These are phyloP conservation scores for Cokeromyces recurvatus DNA, from an alignment of 371 early-diverging fungal genomes.

Conservation along the genomic window DNA sequence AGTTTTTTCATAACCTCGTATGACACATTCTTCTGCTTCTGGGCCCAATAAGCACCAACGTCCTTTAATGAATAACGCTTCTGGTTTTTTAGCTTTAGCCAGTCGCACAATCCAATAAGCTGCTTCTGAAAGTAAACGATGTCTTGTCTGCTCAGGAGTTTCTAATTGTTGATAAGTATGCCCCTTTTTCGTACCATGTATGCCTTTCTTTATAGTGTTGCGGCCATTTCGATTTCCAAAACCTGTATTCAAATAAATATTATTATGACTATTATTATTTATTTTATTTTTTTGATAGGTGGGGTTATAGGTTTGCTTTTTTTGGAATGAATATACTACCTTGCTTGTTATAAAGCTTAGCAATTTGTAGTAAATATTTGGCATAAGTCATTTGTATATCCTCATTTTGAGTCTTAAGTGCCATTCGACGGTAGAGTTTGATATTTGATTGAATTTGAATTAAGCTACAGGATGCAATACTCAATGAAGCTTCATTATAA, in stretches of 20 bases:
- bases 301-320: not conserved
- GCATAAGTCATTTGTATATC: conserved; percentile 69
- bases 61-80: conserved; percentile 68
- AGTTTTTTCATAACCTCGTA: conserved; percentile 9
- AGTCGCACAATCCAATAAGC: conserved; percentile 71
- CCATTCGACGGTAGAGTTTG: conserved; percentile 69
- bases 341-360: conserved; percentile 13
- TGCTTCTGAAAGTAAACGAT: conserved; percentile 48
- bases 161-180: not conserved
- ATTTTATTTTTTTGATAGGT: too few species aligned
- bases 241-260: too few species aligned
- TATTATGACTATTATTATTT: too few species aligned
- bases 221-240: not conserved
- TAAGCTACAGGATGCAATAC: conserved; percentile 43
- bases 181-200: not conserved
- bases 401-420: conserved; percentile 65
- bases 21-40: conserved; percentile 31
- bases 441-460: conserved; percentile 34
- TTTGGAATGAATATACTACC: not conserved
- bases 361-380: conserved; percentile 60
- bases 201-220: not conserved
- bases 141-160: conserved; percentile 16
- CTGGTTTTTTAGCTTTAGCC: conserved; percentile 61
- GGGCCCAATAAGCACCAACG: conserved; percentile 60
- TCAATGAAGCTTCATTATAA: conserved; percentile 2